Percentiles rank a stretch among this genome's conserved stretches.
These are phyloP conservation scores for Botrytis deweyae DNA, from an alignment of 2,329 filamentous ascomycete genomes.

Conservation along the genomic window DNA sequence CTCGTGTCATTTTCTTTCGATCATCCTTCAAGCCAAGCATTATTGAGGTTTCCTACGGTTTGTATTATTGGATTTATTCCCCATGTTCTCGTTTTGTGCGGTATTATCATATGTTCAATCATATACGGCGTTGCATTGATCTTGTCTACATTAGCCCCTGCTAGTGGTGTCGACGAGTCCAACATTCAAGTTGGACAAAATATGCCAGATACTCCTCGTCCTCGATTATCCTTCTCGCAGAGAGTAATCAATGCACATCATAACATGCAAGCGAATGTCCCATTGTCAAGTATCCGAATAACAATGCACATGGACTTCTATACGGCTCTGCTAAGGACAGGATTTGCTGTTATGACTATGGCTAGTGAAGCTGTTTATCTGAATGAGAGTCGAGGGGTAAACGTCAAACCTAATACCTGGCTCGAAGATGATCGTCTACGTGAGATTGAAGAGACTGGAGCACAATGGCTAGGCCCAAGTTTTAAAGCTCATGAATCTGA, in stretches of 20 bases:
- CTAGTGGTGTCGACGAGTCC: constrained; percentile 30
- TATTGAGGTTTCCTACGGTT: constrained; percentile 87
- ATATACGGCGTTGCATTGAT: constrained; percentile 79
- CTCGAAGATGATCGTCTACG: constrained; percentile 81
- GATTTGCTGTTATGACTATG: constrained; percentile 85
- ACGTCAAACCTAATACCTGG: constrained; percentile 78
- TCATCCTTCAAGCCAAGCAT: constrained; percentile 59
- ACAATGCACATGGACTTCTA: constrained; percentile 94
- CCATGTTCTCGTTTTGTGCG: constrained; percentile 80
- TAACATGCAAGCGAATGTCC: constrained; percentile 90
- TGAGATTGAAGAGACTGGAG: constrained; percentile 62
- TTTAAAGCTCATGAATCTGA: constrained; percentile 35
- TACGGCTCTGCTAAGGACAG: constrained; percentile 79
- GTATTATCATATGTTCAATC: constrained; percentile 70
- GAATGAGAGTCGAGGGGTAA: constrained; percentile 80
- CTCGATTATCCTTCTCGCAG: constrained; percentile 51
- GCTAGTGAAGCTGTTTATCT: constrained; percentile 95
- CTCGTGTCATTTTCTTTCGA: constrained; percentile 62
- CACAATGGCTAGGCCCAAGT: constrained; percentile 39
- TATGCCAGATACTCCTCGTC: neutral
- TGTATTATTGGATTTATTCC: constrained; percentile 95
- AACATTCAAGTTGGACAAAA: constrained; percentile 42
- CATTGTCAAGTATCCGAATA: constrained; percentile 76
- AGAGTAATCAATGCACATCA: constrained; percentile 70
- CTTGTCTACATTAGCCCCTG: constrained; percentile 65